A percentile compares a stretch with the other conserved stretches of the same genome.
Conservation (phyloP, 768 basidiomycete species). For the Austroboletus festivus region DNA sequence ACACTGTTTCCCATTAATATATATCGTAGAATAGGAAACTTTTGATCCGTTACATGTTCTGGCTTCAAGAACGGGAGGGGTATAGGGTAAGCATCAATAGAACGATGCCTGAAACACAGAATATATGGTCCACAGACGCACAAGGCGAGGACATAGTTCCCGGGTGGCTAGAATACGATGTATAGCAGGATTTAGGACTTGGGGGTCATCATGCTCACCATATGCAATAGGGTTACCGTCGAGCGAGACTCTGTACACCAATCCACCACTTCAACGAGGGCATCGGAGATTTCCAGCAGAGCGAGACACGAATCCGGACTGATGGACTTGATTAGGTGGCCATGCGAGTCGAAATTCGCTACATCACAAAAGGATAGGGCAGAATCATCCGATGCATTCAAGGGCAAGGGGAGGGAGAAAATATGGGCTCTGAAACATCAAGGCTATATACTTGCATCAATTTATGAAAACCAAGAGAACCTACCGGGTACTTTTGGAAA, state of each 20-base stretch:
- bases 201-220: constrained; percentile 24
- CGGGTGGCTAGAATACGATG: constrained; percentile 14
- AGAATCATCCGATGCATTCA: background rate
- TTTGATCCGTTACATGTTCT: background rate
- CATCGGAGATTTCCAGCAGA: constrained; percentile 28
- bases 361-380: constrained; percentile 1
- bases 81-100: constrained; percentile 41
- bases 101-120: constrained; percentile 46
- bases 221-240: constrained; percentile 18
- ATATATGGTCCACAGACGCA: constrained; percentile 47
- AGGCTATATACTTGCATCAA: no score
- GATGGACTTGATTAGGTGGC: constrained; percentile 27
- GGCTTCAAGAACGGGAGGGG: constrained; percentile 7
- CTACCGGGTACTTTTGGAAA: constrained; percentile 9
- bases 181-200: background rate
- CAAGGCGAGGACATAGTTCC: constrained; percentile 38
- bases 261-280: constrained; percentile 35
- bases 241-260: constrained; percentile 29
- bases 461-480: background rate
- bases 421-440: constrained; percentile 7
- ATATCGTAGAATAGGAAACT: constrained; percentile 17
- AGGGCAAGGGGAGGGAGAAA: constrained; percentile 6
- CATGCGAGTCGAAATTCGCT: constrained; percentile 4
- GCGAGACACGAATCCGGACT: constrained; percentile 31
- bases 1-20: constrained; percentile 24